These are phyloP conservation scores for Coemansia sp. DNA, from an alignment of 192 early-diverging fungal species.

Conservation along the genomic window DNA sequence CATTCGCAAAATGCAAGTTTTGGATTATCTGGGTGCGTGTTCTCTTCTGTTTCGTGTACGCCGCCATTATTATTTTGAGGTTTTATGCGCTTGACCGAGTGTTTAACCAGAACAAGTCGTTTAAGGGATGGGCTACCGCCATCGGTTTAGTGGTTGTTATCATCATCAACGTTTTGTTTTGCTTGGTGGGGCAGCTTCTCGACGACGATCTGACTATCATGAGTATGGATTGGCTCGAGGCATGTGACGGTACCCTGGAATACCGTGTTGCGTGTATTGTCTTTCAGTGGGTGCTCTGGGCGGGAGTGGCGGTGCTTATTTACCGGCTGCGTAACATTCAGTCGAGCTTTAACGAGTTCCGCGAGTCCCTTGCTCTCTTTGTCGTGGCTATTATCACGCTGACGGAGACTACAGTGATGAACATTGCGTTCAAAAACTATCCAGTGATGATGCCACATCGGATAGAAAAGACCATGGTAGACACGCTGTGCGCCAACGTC, in stretches of 20 bases:
- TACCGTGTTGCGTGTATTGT: slow-evolving; percentile 25
- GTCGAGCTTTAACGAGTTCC: slow-evolving; percentile 52
- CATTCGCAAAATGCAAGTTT: slow-evolving; percentile 38
- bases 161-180: slow-evolving; percentile 12
- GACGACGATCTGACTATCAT: slow-evolving; percentile 10
- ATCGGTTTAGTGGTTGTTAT: slow-evolving; percentile 3
- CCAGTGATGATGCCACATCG: slow-evolving; percentile 26
- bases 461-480: slow-evolving; percentile 38
- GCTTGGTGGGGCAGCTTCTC: slow-evolving; percentile 28
- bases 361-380: slow-evolving; percentile 41
- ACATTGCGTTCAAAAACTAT: slow-evolving; percentile 28
- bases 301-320: slow-evolving; percentile 28
- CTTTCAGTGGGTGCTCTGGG: slow-evolving; percentile 42
- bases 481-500: slow-evolving; percentile 23
- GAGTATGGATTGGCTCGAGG: slow-evolving; percentile 7
- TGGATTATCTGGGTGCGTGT: slow-evolving; percentile 48
- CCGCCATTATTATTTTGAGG: slow-evolving; percentile 32
- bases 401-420: slow-evolving; percentile 32
- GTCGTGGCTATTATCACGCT: slow-evolving; percentile 24
- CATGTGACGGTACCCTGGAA: slow-evolving; percentile 19
- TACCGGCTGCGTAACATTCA: slow-evolving; percentile 50
- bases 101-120: slow-evolving; percentile 49
- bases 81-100: slow-evolving; percentile 48
- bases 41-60: slow-evolving; percentile 31
- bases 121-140: slow-evolving; percentile 12